phyloP scores from a whole-genome alignment of 1,284 basidiomycete genomes.

The Inonotus hispidus region DNA sequence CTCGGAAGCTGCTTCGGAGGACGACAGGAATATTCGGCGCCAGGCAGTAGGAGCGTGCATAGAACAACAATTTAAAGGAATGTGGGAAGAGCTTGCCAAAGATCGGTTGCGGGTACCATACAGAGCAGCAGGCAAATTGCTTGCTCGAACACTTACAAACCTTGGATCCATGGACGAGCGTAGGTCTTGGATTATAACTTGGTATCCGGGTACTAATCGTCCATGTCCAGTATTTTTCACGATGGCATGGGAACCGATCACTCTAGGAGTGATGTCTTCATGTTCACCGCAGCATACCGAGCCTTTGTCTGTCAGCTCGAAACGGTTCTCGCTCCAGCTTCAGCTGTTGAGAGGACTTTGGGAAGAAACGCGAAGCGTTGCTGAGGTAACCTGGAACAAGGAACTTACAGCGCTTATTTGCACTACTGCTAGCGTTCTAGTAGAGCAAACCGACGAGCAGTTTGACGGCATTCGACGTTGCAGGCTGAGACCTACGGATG shows the following conservation, averaged over 20 bases:
- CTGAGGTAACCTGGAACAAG: neutral
- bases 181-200: conserved; percentile 24
- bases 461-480: neutral
- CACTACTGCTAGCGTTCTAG: neutral
- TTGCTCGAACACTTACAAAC: conserved; percentile 41
- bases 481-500: neutral
- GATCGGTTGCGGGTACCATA: conserved; percentile 43
- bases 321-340: neutral
- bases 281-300: neutral
- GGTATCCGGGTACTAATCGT: conserved; percentile 1
- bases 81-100: conserved; percentile 44
- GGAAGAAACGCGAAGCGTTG: neutral
- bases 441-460: neutral
- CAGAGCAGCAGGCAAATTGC: conserved; percentile 36
- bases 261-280: conserved; percentile 6
- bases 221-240: conserved; percentile 36
- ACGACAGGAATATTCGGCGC: conserved; percentile 12
- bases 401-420: neutral
- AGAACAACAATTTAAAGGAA: conserved; percentile 39
- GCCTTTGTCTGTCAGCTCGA: neutral
- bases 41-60: conserved; percentile 30
- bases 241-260: conserved; percentile 40
- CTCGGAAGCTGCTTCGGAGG: conserved; percentile 17
- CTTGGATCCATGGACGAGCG: conserved; percentile 40
- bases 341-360: neutral